These are phyloP conservation scores for Cladophialophora psammophila DNA, from an alignment of 2,329 filamentous ascomycete species.

Conservation along the genomic window DNA sequence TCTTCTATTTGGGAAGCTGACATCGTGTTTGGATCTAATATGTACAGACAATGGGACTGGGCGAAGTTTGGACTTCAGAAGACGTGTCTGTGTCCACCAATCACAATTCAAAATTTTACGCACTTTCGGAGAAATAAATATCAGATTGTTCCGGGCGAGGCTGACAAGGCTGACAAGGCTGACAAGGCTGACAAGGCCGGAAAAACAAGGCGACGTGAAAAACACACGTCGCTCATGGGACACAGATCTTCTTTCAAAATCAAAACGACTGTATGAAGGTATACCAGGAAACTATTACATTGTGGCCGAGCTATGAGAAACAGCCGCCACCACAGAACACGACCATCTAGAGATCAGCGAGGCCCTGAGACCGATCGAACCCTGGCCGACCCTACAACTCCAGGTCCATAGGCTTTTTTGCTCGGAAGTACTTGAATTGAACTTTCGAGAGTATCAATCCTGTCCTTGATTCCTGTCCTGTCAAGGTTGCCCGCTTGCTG, in stretches of 20 bases:
- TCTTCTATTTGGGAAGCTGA: neutral
- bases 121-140: neutral
- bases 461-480: neutral
- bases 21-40: neutral
- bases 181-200: slow-evolving; percentile 8
- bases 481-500: neutral
- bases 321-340: slow-evolving; percentile 9
- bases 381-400: slow-evolving; percentile 17
- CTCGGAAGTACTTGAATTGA: slow-evolving; percentile 6
- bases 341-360: slow-evolving; percentile 15
- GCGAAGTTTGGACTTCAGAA: neutral
- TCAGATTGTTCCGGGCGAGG: slow-evolving; percentile 9
- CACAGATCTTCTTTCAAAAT: neutral
- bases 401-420: neutral
- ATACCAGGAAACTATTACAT: slow-evolving; percentile 23
- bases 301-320: slow-evolving; percentile 16
- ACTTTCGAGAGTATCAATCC: neutral
- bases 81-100: slow-evolving; percentile 17
- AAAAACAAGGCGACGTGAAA: neutral
- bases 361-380: neutral
- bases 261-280: neutral
- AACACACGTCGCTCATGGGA: neutral
- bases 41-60: neutral
- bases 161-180: slow-evolving; percentile 9
- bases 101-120: neutral